phyloP scores from a whole-genome alignment of 2,329 filamentous ascomycete genomes.

The Colletotrichum horii region DNA sequence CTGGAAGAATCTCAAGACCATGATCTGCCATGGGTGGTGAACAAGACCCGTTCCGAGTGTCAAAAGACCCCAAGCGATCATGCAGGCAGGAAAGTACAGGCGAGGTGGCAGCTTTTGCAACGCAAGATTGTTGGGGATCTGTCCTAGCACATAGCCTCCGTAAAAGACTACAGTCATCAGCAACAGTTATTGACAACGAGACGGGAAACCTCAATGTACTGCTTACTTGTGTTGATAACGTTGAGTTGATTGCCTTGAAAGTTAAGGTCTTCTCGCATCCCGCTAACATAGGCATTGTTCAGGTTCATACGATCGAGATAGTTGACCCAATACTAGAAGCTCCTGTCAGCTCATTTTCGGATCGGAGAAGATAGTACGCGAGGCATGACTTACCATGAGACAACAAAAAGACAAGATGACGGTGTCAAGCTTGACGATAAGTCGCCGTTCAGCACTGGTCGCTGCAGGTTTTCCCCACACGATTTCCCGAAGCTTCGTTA shows the following conservation, averaged over 20 bases:
- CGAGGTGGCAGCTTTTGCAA: not conserved
- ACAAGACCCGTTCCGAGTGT: not conserved
- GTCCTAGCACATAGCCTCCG: not conserved
- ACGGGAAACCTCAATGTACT: not conserved
- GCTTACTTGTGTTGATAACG: not conserved
- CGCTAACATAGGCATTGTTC: not conserved
- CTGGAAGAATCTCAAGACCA: not conserved
- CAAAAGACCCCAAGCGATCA: not conserved
- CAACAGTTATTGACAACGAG: not conserved
- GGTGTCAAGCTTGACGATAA: not conserved
- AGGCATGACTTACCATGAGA: not conserved
- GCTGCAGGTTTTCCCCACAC: not conserved
- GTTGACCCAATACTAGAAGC: not conserved
- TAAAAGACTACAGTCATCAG: not conserved
- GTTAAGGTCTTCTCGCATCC: not conserved
- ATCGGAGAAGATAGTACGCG: not conserved
- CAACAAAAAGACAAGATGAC: not conserved
- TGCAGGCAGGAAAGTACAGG: not conserved
- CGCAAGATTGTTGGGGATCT: not conserved
- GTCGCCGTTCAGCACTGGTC: not conserved
- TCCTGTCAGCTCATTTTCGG: not conserved
- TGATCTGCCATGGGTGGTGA: not conserved
- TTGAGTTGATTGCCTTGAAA: not conserved
- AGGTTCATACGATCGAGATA: not conserved
- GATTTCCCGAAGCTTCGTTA: not conserved